Base-by-base conservation (phyloP, 1,139 yeast genomes). In the Wickerhamomyces sp. region DNA sequence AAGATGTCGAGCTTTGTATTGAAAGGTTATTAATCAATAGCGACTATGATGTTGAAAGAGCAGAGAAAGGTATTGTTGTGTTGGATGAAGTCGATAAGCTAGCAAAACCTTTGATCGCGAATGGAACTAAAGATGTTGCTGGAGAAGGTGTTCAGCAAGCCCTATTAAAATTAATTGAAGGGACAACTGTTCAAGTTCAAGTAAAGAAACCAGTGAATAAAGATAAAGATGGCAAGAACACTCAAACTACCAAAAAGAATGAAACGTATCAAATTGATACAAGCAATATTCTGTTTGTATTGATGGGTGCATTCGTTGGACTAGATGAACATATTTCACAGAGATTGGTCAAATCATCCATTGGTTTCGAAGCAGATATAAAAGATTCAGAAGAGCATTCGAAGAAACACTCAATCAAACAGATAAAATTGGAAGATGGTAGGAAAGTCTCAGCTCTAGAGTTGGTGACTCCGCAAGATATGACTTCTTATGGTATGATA, bases 121-220 rank as follows among this genome's bases (percentile, higher is more conserved):
- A 63, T 32, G 76, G 76, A 4, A 64, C 73, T 0, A 70, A 73
- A 43, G 81, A 75, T 53, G 76, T 75, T 7, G 64, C 78, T 1
- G 81, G 81, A 10, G 80, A 74, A 55, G 80, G 80, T 35, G 80
- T 75, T 12, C 81, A 75, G 46, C 80, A 75, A 47, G 72, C 78
- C 0, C 51, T 75, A 15, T 51, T 75, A 43, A 75, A 75, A 47
- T 60, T 75, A 31, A 64, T 75, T 27, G 81, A 75, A 49, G 81
- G 81, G 3, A 69, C 76, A 16, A 65, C 61, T 15, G 67, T 74
- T 3, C 69, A 71, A 30, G 62, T 74, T 4, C 65, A 61, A 36
- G 64, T 68, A 2, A 70, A 70, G 42, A 64, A 64, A 39, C 68
- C 70, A 3, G 59, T 64, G 1, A 65, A 61, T 33, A 54, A 52